A percentile compares a stretch with the other conserved stretches of the same genome.
Conservation (phyloP, 495 filamentous ascomycete species). For the Neurospora cerealis region DNA sequence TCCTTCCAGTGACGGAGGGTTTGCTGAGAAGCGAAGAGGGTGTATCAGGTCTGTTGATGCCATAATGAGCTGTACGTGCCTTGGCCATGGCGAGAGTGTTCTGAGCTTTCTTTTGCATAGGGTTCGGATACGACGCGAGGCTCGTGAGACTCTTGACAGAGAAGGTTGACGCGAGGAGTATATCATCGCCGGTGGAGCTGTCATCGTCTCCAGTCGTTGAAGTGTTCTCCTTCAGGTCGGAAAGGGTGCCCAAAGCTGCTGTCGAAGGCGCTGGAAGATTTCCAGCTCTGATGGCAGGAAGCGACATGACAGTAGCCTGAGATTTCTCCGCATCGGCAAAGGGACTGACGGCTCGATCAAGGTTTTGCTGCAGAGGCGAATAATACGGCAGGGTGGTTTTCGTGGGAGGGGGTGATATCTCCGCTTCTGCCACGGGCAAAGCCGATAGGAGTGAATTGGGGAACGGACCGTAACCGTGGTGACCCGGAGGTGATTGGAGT, state of each 20-base stretch:
- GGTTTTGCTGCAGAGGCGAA: slow-evolving; percentile 38
- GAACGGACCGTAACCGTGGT: slow-evolving; percentile 4
- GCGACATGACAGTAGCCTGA: slow-evolving; percentile 5
- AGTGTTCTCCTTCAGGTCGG: background rate
- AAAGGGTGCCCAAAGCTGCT: background rate
- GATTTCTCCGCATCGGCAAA: slow-evolving; percentile 1
- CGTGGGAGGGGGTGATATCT: slow-evolving; percentile 9
- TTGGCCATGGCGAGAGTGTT: slow-evolving; percentile 21
- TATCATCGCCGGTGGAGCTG: slow-evolving; percentile 1
- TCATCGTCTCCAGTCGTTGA: slow-evolving; percentile 12
- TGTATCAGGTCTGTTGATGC: slow-evolving; percentile 3
- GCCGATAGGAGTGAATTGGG: slow-evolving; percentile 11
- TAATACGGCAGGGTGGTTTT: slow-evolving; percentile 21
- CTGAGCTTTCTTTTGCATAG: slow-evolving; percentile 35
- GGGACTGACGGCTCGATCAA: slow-evolving; percentile 34
- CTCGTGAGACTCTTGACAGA: slow-evolving; percentile 31
- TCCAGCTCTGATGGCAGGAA: slow-evolving; percentile 14
- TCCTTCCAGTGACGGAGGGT: slow-evolving; percentile 1
- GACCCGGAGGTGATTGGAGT: slow-evolving; percentile 11
- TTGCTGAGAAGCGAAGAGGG: slow-evolving; percentile 3
- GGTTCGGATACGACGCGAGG: slow-evolving; percentile 37
- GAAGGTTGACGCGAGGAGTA: slow-evolving; percentile 13
- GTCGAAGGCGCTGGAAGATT: slow-evolving; percentile 11
- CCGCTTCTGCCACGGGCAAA: slow-evolving; percentile 12
- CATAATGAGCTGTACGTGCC: slow-evolving; percentile 16